phyloP scores from a whole-genome alignment of 169 alveolate species.

The Plasmodium malariae region DNA sequence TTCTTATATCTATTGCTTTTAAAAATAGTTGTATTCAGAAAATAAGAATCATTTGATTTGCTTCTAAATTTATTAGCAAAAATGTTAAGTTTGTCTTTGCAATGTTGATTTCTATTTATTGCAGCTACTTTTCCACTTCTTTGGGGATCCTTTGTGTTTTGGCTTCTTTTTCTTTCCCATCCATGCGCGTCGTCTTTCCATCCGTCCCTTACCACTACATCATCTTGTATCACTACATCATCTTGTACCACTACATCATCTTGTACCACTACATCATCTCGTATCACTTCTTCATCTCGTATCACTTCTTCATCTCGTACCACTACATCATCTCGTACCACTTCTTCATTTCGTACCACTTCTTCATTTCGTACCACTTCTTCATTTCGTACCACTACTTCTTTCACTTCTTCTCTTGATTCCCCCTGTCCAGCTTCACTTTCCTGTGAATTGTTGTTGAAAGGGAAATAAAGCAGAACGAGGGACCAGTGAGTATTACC shows the following conservation, averaged over 20 bases:
- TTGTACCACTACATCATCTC: too few species aligned
- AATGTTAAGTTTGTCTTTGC: neutral
- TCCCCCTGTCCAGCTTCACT: neutral
- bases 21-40: neutral
- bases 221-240: too few species aligned
- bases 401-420: neutral
- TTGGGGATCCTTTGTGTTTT: neutral
- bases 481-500: conserved; percentile 81
- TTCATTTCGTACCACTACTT: neutral
- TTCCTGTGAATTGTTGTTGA: neutral
- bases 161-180: too few species aligned
- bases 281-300: too few species aligned
- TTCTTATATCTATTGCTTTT: neutral
- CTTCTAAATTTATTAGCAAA: conserved; percentile 3
- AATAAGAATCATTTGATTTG: conserved; percentile 30
- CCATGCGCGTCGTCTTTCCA: too few species aligned
- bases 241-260: too few species aligned
- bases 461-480: conserved; percentile 77
- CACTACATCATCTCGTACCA: too few species aligned
- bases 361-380: too few species aligned
- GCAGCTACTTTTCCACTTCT: neutral
- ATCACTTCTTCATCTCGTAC: too few species aligned
- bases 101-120: neutral
- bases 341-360: too few species aligned
- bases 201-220: too few species aligned